Conservation (phyloP, 108 stramenopile genomes). For the Nannochloropsis salina region DNA sequence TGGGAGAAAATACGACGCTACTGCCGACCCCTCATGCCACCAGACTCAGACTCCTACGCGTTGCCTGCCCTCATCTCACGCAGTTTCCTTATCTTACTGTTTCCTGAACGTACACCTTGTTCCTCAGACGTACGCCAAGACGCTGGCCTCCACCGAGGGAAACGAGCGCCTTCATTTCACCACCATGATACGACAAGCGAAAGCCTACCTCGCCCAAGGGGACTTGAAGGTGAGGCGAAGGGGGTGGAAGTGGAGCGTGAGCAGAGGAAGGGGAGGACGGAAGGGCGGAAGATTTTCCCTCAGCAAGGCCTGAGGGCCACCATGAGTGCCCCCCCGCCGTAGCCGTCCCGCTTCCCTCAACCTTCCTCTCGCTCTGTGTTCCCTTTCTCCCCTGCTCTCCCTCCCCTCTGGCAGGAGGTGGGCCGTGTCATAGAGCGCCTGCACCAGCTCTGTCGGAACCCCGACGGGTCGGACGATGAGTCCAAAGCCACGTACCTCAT, state of each 20-base stretch:
- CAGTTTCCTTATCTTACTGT: too few relatives aligned
- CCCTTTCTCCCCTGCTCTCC: neutral
- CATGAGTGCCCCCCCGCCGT: neutral
- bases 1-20: conserved; percentile 15
- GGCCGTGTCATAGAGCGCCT: conserved; percentile 13
- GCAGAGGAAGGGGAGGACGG: neutral
- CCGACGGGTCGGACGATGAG: conserved; percentile 42
- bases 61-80: too few relatives aligned
- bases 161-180: conserved; percentile 55
- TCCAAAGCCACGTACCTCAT: conserved; percentile 47
- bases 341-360: neutral
- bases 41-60: too few relatives aligned
- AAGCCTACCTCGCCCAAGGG: conserved; percentile 7
- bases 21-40: too few relatives aligned
- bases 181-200: conserved; percentile 33
- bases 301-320: too few relatives aligned
- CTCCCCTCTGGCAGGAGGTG: neutral
- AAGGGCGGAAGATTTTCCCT: neutral
- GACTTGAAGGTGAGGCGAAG: neutral
- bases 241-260: neutral
- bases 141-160: conserved; percentile 18
- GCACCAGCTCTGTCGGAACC: conserved; percentile 30
- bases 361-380: neutral
- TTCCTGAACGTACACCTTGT: neutral
- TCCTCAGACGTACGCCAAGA: conserved; percentile 33